Evolutionary conservation across 164 flowering plant species (phyloP), one percentile per base, ranked within the genome.

Genomic region (Amborella trichopoda): DNA sequence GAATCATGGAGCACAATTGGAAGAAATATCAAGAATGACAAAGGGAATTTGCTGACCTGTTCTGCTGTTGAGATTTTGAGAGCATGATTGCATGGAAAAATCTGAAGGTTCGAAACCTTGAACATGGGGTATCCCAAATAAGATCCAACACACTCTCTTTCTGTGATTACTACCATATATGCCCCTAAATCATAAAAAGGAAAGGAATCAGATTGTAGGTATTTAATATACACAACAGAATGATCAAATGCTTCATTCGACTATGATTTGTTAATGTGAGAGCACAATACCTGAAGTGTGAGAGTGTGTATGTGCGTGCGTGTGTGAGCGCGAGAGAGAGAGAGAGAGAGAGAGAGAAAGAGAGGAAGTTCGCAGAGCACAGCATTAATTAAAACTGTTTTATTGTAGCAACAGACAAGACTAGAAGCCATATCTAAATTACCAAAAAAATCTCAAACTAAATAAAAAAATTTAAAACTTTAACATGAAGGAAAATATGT

Each of bases 101-200:
- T 63, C 60, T 85, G 80, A 71, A 93, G 59, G 19, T 86, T 79
- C 49, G 80, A 46, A 44, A 81, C 71, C 68, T 68, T 93, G 68
- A 50, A 88, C 46, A 88, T 78, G 19, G 95, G 83, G 71, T 81
- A 75, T 24, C 96, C 96, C 83, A 85, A 46, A 63, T 85, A 85
- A 30, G 84, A 73, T 40, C 99, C 99, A 60, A 78, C 81, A 66
- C 77, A 64, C 66, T 88, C 80, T 45, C 82, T 75, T 20, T 73
- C 91, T 3, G 83, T 74, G 54, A 93, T 77, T 41, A 75, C 91
- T 11, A 85, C 38, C 27, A 88, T 53, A 66, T 88, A 93, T 48
- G 88, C 77, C 19, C 99, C 99, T 93, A 37, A 30, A 32, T 38
- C 26, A n/a, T n/a, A n/a, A n/a, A n/a, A n/a, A n/a, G n/a, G n/a